phyloP scores from a whole-genome alignment of 495 filamentous ascomycete species.

The Penicillium robsamsonii region DNA sequence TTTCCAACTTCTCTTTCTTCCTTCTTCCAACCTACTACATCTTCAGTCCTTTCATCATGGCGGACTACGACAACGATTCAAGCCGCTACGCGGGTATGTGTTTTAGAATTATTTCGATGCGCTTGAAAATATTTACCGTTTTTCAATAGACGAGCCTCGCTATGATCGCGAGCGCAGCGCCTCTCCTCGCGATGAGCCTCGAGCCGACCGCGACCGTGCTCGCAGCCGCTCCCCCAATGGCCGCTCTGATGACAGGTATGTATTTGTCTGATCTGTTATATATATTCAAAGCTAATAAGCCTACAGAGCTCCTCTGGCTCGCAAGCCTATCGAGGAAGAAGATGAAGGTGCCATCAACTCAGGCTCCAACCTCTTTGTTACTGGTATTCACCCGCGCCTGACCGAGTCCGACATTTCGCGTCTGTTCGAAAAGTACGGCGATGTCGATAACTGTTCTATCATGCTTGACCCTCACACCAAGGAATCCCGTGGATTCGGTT shows the following conservation, averaged over 20 bases:
- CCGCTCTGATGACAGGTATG: conserved; percentile 72
- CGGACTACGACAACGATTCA: conserved; percentile 83
- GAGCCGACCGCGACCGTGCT: conserved; percentile 69
- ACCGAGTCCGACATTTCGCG: conserved; percentile 86
- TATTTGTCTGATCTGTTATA: conserved; percentile 15
- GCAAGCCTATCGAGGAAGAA: conserved; percentile 52
- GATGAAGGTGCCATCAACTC: conserved; percentile 82
- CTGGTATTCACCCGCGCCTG: conserved; percentile 93
- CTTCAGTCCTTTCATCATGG: conserved; percentile 35
- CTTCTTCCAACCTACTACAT: conserved; percentile 19
- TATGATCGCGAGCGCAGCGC: conserved; percentile 89
- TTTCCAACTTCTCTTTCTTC: conserved; percentile 23
- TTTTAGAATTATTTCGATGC: not conserved
- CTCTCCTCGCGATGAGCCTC: conserved; percentile 76
- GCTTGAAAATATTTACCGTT: conserved; percentile 19
- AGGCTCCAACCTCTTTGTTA: conserved; percentile 98
- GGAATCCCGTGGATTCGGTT: conserved; percentile 98
- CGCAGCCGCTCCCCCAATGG: conserved; percentile 74
- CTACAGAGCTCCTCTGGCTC: conserved; percentile 7
- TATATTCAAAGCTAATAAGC: not conserved
- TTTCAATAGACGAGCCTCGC: conserved; percentile 68
- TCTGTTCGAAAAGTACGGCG: conserved; percentile 97
- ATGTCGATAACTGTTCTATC: conserved; percentile 98
- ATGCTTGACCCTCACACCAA: conserved; percentile 98
- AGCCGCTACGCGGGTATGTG: conserved; percentile 81